Conservation (phyloP, 345 rosid species). For the Eutrema heterophyllum region DNA sequence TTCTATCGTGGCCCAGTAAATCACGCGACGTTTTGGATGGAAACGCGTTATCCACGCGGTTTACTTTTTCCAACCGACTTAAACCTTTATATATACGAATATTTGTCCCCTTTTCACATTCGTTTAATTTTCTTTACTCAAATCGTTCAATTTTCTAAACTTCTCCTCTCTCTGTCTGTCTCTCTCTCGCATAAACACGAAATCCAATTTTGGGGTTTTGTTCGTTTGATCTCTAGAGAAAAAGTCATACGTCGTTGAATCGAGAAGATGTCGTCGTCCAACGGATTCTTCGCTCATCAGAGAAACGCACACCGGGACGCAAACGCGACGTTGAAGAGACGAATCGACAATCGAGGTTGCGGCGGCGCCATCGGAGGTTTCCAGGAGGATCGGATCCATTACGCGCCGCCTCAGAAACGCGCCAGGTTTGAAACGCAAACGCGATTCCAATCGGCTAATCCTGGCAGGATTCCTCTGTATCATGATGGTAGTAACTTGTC, state of each 20-base stretch:
- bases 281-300: neutral
- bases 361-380: neutral
- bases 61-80: conserved; percentile 13
- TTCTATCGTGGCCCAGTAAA: too few relatives aligned
- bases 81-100: neutral
- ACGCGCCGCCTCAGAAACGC: conserved; percentile 27
- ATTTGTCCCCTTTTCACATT: fast-evolving
- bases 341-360: neutral
- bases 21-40: neutral
- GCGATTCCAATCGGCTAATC: neutral
- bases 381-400: neutral
- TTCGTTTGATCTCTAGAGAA: neutral
- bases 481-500: conserved; percentile 19
- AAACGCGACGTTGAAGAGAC: conserved; percentile 21
- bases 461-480: conserved; percentile 4
- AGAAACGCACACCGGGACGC: conserved; percentile 14
- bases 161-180: neutral
- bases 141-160: neutral
- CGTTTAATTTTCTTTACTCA: neutral
- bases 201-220: neutral
- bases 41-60: conserved; percentile 17
- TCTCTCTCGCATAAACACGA: neutral
- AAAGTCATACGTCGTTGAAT: neutral
- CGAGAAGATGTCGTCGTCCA: conserved; percentile 15
- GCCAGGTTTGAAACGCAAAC: conserved; percentile 6